A percentile compares a stretch with the other conserved stretches of the same genome.
Evolutionary conservation across 2,329 filamentous ascomycete genomes (phyloP).

Genomic region (Phoma sp.): DNA sequence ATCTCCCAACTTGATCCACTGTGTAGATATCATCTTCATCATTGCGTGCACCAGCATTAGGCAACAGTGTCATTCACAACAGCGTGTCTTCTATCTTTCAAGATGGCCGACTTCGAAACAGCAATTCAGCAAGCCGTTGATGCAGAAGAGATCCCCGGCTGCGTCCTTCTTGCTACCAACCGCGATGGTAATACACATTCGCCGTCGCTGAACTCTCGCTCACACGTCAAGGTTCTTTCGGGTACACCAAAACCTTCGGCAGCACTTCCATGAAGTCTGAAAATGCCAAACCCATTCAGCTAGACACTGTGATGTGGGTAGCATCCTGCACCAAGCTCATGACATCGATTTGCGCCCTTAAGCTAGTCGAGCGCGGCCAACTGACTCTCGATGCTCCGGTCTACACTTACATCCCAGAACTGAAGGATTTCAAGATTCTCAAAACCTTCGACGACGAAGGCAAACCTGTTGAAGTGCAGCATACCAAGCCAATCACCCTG

Average conservation of each 20-base stretch:
- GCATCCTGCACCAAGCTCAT: slow-evolving; percentile 51
- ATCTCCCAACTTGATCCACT: not conserved
- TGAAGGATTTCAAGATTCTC: slow-evolving; percentile 35
- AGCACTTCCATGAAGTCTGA: slow-evolving; percentile 24
- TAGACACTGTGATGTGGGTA: slow-evolving; percentile 45
- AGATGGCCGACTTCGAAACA: slow-evolving; percentile 23
- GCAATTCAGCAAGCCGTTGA: slow-evolving; percentile 28
- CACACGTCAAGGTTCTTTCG: slow-evolving; percentile 25
- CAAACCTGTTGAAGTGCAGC: slow-evolving; percentile 31
- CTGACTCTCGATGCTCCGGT: slow-evolving; percentile 42
- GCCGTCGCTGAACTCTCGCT: not conserved
- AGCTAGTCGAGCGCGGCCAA: slow-evolving; percentile 45
- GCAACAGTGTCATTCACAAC: not conserved
- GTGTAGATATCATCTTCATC: not conserved
- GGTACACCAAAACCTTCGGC: slow-evolving; percentile 46
- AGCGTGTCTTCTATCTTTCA: not conserved
- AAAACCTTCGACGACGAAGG: slow-evolving; percentile 33
- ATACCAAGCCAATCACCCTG: slow-evolving; percentile 37
- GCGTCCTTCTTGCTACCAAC: slow-evolving; percentile 29
- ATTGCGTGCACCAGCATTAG: not conserved
- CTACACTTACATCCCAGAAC: slow-evolving; percentile 42
- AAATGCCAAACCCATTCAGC: slow-evolving; percentile 2
- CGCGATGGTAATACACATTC: slow-evolving; percentile 25
- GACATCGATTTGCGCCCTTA: slow-evolving; percentile 42
- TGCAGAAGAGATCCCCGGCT: slow-evolving; percentile 28